A percentile compares a stretch with the other conserved stretches of the same genome.
These are phyloP conservation scores for Apiospora aurea DNA, from an alignment of 2,329 filamentous ascomycete genomes.

Conservation along the genomic window DNA sequence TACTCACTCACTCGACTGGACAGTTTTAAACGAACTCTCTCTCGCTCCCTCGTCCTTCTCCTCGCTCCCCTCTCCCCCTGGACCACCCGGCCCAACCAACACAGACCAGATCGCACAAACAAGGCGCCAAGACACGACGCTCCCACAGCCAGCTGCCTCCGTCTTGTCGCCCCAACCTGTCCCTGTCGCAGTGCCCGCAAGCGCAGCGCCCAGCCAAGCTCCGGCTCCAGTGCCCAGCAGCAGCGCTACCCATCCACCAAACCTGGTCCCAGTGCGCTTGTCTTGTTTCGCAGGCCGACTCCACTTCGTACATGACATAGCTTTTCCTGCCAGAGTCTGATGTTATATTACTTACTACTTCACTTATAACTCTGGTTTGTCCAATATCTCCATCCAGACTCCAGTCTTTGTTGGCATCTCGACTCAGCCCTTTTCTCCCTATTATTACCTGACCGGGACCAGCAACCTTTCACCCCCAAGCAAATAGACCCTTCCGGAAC, in stretches of 20 bases:
- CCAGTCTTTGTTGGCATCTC: slow-evolving; percentile 21
- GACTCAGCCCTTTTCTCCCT: slow-evolving; percentile 19
- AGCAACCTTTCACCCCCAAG: neutral
- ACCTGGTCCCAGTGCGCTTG: slow-evolving; percentile 11
- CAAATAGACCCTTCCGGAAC: slow-evolving; percentile 18
- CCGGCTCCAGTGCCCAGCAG: slow-evolving; percentile 10
- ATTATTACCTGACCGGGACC: slow-evolving; percentile 16
- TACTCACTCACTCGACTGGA: neutral
- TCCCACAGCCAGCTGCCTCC: neutral
- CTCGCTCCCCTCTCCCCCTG: neutral
- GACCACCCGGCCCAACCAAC: neutral
- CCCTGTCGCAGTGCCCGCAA: no score
- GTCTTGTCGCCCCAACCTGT: neutral
- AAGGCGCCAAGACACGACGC: slow-evolving; percentile 11
- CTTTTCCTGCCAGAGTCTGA: slow-evolving; percentile 6
- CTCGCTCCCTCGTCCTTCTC: neutral
- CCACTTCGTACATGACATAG: slow-evolving; percentile 20
- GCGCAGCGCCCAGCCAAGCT: neutral
- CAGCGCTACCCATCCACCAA: slow-evolving; percentile 2
- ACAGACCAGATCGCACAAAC: neutral
- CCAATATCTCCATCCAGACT: slow-evolving; percentile 21
- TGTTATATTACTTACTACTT: slow-evolving; percentile 22
- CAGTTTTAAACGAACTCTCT: neutral
- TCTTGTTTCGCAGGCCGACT: slow-evolving; percentile 8
- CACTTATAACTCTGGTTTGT: slow-evolving; percentile 15